Conservation (phyloP, 73 alveolate genomes). For the Symbiodinium pilosum region DNA sequence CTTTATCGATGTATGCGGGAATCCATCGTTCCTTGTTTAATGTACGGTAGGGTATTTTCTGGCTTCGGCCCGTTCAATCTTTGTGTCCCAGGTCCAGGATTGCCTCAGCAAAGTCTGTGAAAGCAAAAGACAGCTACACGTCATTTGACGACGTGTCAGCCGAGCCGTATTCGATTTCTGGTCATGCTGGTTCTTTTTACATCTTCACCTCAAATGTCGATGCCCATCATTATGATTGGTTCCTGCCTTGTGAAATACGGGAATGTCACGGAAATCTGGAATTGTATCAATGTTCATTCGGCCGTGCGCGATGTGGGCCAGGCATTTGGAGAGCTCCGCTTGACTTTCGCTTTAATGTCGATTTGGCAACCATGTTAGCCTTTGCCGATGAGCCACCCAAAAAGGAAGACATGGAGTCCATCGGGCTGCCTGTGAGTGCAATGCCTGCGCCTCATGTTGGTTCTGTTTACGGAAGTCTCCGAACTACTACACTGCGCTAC, state of each 20-base stretch:
- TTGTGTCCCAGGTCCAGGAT: neutral
- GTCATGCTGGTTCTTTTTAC: neutral
- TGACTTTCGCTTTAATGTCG: neutral
- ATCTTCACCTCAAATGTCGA: constrained; percentile 72
- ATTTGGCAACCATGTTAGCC: neutral
- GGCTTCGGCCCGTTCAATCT: neutral
- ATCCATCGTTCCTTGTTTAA: neutral
- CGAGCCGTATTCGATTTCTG: constrained; percentile 10
- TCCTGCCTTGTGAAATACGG: constrained; percentile 61
- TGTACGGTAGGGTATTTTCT: too few species aligned
- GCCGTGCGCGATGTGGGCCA: constrained; percentile 79
- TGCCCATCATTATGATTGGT: constrained; percentile 94
- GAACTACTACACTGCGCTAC: constrained; percentile 45
- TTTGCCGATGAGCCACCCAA: neutral
- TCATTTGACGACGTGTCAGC: constrained; percentile 43
- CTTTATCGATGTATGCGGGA: neutral
- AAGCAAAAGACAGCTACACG: neutral
- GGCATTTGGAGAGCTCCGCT: constrained; percentile 75
- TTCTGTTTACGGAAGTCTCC: neutral
- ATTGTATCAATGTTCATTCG: constrained; percentile 60
- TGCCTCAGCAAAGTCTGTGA: neutral
- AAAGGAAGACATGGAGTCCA: neutral
- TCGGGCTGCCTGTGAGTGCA: neutral
- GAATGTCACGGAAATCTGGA: constrained; percentile 86
- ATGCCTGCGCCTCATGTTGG: neutral